phyloP scores from a whole-genome alignment of 2,329 filamentous ascomycete genomes.

The Colletotrichum ledebouriae region DNA sequence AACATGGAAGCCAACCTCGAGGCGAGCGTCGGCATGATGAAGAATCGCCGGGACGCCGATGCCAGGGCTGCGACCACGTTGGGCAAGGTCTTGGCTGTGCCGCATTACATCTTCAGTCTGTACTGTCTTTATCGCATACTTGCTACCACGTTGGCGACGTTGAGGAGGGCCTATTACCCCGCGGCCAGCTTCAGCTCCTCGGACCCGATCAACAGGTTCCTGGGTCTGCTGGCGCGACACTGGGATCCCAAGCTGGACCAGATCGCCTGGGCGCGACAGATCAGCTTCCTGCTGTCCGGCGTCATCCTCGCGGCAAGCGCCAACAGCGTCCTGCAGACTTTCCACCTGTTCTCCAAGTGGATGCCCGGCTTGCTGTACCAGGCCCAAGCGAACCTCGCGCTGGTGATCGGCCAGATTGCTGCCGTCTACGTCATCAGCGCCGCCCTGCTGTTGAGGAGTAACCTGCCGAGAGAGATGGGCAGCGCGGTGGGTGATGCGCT shows the following conservation, averaged over 20 bases:
- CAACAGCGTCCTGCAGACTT: slow-evolving; percentile 87
- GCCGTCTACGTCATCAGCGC: slow-evolving; percentile 89
- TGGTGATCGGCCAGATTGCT: slow-evolving; percentile 83
- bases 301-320: slow-evolving; percentile 86
- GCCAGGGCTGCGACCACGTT: slow-evolving; percentile 75
- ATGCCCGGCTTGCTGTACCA: slow-evolving; percentile 79
- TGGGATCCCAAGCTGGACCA: slow-evolving; percentile 88
- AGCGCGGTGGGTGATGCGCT: slow-evolving; percentile 83
- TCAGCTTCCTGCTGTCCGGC: slow-evolving; percentile 85
- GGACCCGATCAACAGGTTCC: slow-evolving; percentile 86
- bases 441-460: slow-evolving; percentile 81
- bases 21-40: slow-evolving; percentile 73
- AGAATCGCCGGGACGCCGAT: slow-evolving; percentile 72
- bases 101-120: slow-evolving; percentile 77
- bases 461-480: slow-evolving; percentile 82
- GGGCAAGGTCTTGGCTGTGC: slow-evolving; percentile 74
- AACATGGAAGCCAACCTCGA: slow-evolving; percentile 82
- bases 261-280: slow-evolving; percentile 85
- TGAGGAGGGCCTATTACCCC: slow-evolving; percentile 69
- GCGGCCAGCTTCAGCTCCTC: slow-evolving; percentile 70
- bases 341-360: slow-evolving; percentile 83
- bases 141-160: slow-evolving; percentile 76
- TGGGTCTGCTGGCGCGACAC: slow-evolving; percentile 84
- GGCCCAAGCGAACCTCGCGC: slow-evolving; percentile 81
- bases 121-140: slow-evolving; percentile 89